Evolutionary conservation across 441 rosid genomes (phyloP), one percentile per base, ranked within the genome.

Genomic region (Erodium texanum): DNA sequence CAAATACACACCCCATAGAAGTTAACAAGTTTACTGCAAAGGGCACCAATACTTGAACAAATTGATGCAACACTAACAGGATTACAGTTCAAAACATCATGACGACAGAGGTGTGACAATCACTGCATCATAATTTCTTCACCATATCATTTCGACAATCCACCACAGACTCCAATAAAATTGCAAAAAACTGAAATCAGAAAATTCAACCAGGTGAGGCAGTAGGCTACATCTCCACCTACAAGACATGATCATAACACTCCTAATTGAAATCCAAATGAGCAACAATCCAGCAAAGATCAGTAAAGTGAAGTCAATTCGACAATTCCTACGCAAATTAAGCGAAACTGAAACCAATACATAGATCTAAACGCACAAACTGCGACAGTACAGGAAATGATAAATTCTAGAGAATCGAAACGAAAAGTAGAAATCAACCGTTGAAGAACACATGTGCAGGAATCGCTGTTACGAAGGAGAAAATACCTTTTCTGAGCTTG

Each of bases 31-130:
- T 58, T 58, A 12, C 63, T 22, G 1, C 29, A 22, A 58, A 58
- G 27, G 27, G 6, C n/a, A 10, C 27, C 63, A 58, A 48, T 22
- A 58, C 24, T 58, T 6, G 14, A 20, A 11, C 24, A 58, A 22
- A 20, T 20, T 7, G n/a, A 58, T 9, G 7, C 29, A 58, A 58
- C 29, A 10, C 27, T 22, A 12, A 12, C 63, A 10, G 14, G 29
- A 3, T 22, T 10, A 11, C 14, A 58, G 29, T 10, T 58, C 29
- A 4, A 22, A 58, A 58, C 63, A 58, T 58, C 63, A 22, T 22
- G 63, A 58, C 29, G 63, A 58, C 29, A 58, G 20, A 58, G 63
- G 63, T 20, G 29, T 58, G 27, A 58, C 56, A 48, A 48, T 3
- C 56, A 48, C 56, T 48, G 56, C 56, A 14, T 15, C 56, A 48